phyloP scores from a whole-genome alignment of 2,329 filamentous ascomycete genomes.

The Neonectria magnoliae region DNA sequence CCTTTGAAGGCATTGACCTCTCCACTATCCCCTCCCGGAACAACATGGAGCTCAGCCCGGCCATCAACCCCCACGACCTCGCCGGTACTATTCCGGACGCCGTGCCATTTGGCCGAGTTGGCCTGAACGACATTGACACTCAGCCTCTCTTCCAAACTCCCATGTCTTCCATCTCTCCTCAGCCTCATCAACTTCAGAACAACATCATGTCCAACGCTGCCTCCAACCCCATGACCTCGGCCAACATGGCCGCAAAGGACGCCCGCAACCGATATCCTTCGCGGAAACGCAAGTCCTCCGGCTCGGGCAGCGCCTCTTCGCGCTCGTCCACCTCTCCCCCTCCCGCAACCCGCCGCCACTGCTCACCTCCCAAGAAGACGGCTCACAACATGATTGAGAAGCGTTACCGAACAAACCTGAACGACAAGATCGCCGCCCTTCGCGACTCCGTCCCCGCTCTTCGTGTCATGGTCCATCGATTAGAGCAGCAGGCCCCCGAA shows the following conservation, averaged over 20 bases:
- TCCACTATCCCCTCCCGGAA: conserved; percentile 39
- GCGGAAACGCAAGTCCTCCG: conserved; percentile 47
- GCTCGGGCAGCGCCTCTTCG: conserved; percentile 43
- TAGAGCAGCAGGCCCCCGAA: conserved; percentile 71
- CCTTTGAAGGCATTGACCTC: conserved; percentile 41
- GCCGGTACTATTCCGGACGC: conserved; percentile 39
- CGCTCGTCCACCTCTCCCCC: conserved; percentile 54
- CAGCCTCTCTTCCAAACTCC: conserved; percentile 43
- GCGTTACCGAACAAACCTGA: conserved; percentile 91
- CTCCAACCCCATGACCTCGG: conserved; percentile 31
- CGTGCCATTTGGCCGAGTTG: conserved; percentile 41
- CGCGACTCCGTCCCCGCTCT: conserved; percentile 89
- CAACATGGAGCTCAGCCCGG: conserved; percentile 43
- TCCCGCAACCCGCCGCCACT: conserved; percentile 42
- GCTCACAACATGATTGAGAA: conserved; percentile 98
- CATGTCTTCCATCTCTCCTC: conserved; percentile 41
- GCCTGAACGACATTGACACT: conserved; percentile 42
- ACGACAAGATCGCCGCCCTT: conserved; percentile 92
- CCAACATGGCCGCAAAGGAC: conserved; percentile 33
- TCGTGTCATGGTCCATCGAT: conserved; percentile 70
- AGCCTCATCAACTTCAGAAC: conserved; percentile 36
- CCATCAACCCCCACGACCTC: conserved; percentile 43
- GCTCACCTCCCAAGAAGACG: conserved; percentile 75
- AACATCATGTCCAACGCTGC: conserved; percentile 32
- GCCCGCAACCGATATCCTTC: conserved; percentile 39